Evolutionary conservation across 179 eudicot genomes (phyloP), one percentile per base, ranked within the genome.

Genomic region (Camellia oleifera): DNA sequence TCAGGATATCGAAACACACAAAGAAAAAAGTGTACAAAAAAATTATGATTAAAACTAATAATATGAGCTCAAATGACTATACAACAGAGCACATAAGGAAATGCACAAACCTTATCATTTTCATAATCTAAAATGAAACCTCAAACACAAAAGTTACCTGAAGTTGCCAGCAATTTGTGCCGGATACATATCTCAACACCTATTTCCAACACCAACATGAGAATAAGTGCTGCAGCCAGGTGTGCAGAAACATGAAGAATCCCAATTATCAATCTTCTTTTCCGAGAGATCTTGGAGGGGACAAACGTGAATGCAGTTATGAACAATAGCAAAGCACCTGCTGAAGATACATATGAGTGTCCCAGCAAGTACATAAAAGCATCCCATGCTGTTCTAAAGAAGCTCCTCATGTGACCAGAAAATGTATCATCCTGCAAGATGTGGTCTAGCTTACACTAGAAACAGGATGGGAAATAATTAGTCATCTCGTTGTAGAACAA

Each of bases 141-240:
- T 44, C 50, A 62, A 32, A 32, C 32, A 32, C 32, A 32, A 8
- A 74, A 20, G 77, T 84, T 76, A 93, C 98, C 99, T 78, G 98
- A 94, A 78, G 98, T 97, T 60, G 91, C 99, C 70, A 94, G 88
- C 53, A 97, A 87, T 77, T 97, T 82, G 79, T 97, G 97, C 75
- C 93, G 89, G 77, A 97, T 92, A 77, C 99, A 97, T 81, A 88
- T 90, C 84, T 94, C 99, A 74, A 97, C 89, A 69, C 98, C 99
- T 78, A 97, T 81, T 85, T 97, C 99, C 85, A 97, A 69, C 83
- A 97, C 86, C 87, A 94, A 74, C 99, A 97, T 94, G 75, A 97
- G 90, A 88, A 97, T 89, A 72, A 97, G 89, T 20, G 99, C 99
- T 61, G 99, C 86, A 79, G 95, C 81, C 63, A 94, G 83, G 86